Conservation (phyloP, 768 basidiomycete species). For the Agaricus blazei region DNA sequence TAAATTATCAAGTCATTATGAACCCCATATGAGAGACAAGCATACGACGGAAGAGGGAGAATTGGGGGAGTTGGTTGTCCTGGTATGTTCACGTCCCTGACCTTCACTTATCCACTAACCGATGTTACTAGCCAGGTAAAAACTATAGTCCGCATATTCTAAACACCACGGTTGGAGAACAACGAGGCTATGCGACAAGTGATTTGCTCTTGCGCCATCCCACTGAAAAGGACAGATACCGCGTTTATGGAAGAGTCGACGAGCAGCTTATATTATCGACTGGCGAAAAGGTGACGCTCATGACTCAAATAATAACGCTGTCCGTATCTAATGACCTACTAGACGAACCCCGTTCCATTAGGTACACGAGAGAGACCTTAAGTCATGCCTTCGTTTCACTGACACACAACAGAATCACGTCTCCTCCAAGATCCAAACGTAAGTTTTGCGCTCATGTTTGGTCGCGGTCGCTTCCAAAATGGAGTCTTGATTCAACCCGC, state of each 20-base stretch:
- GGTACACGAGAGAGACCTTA: neutral
- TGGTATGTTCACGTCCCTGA: no score
- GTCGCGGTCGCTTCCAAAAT: conserved; percentile 32
- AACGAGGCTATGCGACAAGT: conserved; percentile 27
- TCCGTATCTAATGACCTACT: neutral
- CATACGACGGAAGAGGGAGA: neutral
- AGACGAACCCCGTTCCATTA: conserved; percentile 9
- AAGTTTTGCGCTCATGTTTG: conserved; percentile 30
- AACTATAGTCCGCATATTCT: conserved; percentile 14
- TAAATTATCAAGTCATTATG: neutral
- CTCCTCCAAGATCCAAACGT: conserved; percentile 28
- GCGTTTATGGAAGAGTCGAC: conserved; percentile 34
- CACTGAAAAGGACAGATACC: conserved; percentile 26
- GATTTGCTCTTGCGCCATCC: conserved; percentile 38
- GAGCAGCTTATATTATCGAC: conserved; percentile 40
- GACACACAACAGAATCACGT: conserved; percentile 17
- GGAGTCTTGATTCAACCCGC: conserved; percentile 35
- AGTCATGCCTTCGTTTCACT: neutral
- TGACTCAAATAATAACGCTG: neutral
- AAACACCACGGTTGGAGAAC: conserved; percentile 26
- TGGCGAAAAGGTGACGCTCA: conserved; percentile 23
- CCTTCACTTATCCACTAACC: no score
- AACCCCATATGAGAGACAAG: neutral
- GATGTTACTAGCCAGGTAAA: no score
- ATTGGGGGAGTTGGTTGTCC: neutral